These are phyloP conservation scores for Plectosphaerella sp. DNA, from an alignment of 2,329 filamentous ascomycete genomes.

Conservation along the genomic window DNA sequence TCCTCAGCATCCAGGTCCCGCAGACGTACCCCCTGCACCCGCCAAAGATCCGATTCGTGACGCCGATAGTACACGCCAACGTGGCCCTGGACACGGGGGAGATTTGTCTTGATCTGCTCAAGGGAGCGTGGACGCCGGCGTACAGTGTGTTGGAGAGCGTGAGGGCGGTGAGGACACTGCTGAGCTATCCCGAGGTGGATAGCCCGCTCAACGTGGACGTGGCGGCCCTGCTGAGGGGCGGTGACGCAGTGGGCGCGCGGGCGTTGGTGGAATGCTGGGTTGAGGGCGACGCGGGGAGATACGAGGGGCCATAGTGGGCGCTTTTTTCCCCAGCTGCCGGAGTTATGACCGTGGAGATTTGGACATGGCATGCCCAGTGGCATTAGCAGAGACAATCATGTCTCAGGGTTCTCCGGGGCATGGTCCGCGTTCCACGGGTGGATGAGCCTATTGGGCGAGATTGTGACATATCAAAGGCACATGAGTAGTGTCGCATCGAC, in stretches of 20 bases:
- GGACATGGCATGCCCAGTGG: neutral
- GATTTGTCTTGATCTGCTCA: conserved; percentile 87
- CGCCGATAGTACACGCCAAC: conserved; percentile 82
- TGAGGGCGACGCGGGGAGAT: conserved; percentile 41
- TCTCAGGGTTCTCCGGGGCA: neutral
- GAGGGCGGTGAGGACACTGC: conserved; percentile 66
- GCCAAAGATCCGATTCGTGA: conserved; percentile 77
- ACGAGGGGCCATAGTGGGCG: conserved; percentile 30
- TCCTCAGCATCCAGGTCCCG: conserved; percentile 73
- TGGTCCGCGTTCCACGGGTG: too few relatives aligned
- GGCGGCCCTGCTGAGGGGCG: conserved; percentile 63
- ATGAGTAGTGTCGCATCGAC: too few relatives aligned
- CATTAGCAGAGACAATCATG: neutral
- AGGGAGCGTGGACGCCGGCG: conserved; percentile 75
- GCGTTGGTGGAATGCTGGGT: conserved; percentile 70
- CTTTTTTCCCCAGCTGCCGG: conserved; percentile 11
- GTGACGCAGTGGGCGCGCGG: conserved; percentile 64
- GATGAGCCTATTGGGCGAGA: too few relatives aligned
- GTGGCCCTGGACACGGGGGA: conserved; percentile 68
- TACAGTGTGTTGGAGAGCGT: conserved; percentile 76
- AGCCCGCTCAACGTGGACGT: conserved; percentile 77
- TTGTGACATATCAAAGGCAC: too few relatives aligned
- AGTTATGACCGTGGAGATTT: neutral
- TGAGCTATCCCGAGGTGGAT: conserved; percentile 65
- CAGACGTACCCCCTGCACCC: conserved; percentile 72